These are phyloP conservation scores for Ustilago curta DNA, from an alignment of 1,284 basidiomycete species.

Conservation along the genomic window DNA sequence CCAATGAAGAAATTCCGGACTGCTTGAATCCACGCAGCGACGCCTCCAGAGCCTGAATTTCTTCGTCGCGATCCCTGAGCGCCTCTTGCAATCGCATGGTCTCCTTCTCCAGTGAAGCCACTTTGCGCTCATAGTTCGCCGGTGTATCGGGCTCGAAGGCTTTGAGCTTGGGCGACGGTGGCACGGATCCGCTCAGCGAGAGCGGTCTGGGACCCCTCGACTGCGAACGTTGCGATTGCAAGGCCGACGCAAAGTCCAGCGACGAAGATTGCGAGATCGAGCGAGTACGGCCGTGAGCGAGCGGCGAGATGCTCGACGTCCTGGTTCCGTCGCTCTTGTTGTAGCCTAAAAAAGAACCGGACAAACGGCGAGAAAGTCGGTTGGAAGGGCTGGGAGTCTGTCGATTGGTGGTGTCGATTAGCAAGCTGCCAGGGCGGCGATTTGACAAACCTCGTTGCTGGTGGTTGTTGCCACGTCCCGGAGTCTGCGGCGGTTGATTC, in stretches of 20 bases:
- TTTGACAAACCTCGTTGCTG: conserved; percentile 27
- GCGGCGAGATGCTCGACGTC: conserved; percentile 32
- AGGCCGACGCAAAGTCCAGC: conserved; percentile 50
- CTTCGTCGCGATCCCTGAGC: conserved; percentile 62
- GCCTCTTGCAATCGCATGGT: conserved; percentile 57
- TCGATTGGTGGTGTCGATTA: conserved; percentile 51
- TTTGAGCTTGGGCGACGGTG: conserved; percentile 55
- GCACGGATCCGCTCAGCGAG: conserved; percentile 54
- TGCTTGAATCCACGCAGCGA: conserved; percentile 24
- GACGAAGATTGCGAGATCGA: conserved; percentile 64
- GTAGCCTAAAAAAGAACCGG: conserved; percentile 65
- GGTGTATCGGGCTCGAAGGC: conserved; percentile 50
- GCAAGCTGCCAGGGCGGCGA: conserved; percentile 53
- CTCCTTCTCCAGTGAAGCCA: conserved; percentile 61
- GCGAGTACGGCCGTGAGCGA: conserved; percentile 45
- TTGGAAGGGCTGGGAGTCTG: conserved; percentile 33
- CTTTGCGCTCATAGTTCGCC: conserved; percentile 61
- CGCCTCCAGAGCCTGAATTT: conserved; percentile 50
- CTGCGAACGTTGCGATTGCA: conserved; percentile 37
- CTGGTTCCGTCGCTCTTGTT: conserved; percentile 57
- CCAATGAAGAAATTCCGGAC: not conserved
- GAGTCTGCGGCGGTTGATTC: conserved; percentile 24
- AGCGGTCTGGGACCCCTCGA: conserved; percentile 50
- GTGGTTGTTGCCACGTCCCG: conserved; percentile 14
- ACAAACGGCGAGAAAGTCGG: conserved; percentile 52